Conservation (phyloP, 2,329 filamentous ascomycete genomes). For the Elsinoe ampelina region DNA sequence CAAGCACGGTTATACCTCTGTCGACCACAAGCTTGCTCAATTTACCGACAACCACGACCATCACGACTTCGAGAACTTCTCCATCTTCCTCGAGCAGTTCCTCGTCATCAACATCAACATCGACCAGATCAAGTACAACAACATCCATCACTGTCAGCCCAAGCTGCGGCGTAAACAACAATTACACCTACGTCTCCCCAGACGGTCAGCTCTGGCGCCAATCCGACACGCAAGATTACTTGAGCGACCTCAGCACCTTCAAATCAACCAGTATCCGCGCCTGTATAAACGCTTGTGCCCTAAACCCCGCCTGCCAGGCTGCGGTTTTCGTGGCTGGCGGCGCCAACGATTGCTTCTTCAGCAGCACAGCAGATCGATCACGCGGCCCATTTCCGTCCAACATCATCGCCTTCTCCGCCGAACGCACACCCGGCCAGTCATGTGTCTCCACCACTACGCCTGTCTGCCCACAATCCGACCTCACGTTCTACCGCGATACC, state of each 20-base stretch:
- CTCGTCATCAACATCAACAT: neutral
- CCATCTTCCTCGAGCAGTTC: neutral
- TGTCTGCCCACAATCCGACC: neutral
- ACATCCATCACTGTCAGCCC: neutral
- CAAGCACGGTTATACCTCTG: too few species aligned
- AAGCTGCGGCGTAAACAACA: neutral
- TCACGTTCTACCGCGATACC: neutral
- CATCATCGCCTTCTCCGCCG: neutral
- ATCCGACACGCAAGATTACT: constrained; percentile 9
- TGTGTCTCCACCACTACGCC: neutral
- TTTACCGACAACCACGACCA: too few species aligned
- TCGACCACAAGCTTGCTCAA: too few species aligned
- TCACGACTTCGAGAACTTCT: too few species aligned
- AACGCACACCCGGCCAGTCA: neutral
- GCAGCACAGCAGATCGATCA: neutral
- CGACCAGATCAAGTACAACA: neutral
- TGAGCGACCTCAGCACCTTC: neutral
- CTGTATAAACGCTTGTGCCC: neutral
- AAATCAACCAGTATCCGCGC: neutral
- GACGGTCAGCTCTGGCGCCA: constrained; percentile 3
- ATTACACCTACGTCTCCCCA: constrained; percentile 3
- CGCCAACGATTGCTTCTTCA: neutral
- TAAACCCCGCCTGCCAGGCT: neutral
- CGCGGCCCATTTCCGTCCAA: neutral
- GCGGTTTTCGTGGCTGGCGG: neutral